Percentiles rank a stretch among this genome's conserved stretches.
Conservation (phyloP, 2,329 filamentous ascomycete genomes). For the Diaporthe eres region DNA sequence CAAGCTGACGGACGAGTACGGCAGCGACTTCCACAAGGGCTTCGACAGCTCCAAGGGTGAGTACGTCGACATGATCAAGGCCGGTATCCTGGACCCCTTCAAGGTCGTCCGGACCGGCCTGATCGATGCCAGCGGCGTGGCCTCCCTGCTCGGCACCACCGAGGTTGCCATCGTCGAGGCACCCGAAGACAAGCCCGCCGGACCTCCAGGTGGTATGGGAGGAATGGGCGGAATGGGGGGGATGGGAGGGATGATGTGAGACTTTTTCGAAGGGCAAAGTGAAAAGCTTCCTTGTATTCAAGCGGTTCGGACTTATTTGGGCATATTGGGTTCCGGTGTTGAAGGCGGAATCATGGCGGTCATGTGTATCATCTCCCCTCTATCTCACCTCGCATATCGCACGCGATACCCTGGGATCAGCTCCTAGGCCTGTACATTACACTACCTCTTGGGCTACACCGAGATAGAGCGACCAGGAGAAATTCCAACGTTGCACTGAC, state of each 20-base stretch:
- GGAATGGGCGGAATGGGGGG: slow-evolving; percentile 67
- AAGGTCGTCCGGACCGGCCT: slow-evolving; percentile 99
- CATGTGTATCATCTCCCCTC: slow-evolving; percentile 55
- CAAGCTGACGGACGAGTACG: slow-evolving; percentile 97
- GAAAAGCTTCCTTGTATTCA: slow-evolving; percentile 46
- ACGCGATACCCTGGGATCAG: slow-evolving; percentile 39
- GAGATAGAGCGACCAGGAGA: slow-evolving; percentile 36
- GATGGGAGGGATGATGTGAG: slow-evolving; percentile 76
- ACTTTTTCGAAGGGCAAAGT: slow-evolving; percentile 41
- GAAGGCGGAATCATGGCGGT: slow-evolving; percentile 55
- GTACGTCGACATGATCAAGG: slow-evolving; percentile 98
- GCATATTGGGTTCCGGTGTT: slow-evolving; percentile 65
- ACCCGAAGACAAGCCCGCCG: slow-evolving; percentile 86
- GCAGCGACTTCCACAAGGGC: slow-evolving; percentile 95
- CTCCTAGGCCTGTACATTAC: slow-evolving; percentile 48
- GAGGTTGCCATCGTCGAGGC: slow-evolving; percentile 99
- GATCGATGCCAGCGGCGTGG: slow-evolving; percentile 94
- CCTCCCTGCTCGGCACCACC: slow-evolving; percentile 95
- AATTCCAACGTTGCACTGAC: slow-evolving; percentile 6
- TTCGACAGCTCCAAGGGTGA: slow-evolving; percentile 97
- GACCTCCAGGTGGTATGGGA: slow-evolving; percentile 78
- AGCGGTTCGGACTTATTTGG: slow-evolving; percentile 53
- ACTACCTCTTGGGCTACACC: slow-evolving; percentile 20
- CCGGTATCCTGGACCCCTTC: slow-evolving; percentile 98
- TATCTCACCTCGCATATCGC: slow-evolving; percentile 47